Base-by-base conservation (phyloP, 495 filamentous ascomycete genomes). In the Glutinoglossum americanum region DNA sequence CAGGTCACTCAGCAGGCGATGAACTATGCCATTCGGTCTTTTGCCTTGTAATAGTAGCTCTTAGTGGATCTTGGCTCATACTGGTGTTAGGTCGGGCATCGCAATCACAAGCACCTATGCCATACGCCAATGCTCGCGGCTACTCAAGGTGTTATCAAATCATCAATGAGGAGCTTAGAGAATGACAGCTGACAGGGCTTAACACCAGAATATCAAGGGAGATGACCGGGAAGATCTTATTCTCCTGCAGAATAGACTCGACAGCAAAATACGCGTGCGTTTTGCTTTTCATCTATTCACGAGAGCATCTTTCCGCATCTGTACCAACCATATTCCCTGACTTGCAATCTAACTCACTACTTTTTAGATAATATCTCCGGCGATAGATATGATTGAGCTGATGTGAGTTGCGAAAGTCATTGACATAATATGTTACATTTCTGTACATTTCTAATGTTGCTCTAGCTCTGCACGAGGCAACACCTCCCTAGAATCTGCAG, bases 361-460 rank as follows among this genome's bases (percentile, higher is more conserved):
- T 37, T 11, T 19, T 51, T 58, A 88, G 83, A 89, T 96, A 57
- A 82, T 96, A 44, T 87, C 87, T 25, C 89, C 89, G 4, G 84
- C 89, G 1, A 93, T 96, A 64, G 87, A 96, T 64, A 79, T 94
- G 74, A 92, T 96, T 57, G 88, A 94, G 66, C 73, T 96, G 61
- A 93, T 92, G 83, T 89, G 69, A 65, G 75, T 70, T 27, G 5
- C 17, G 23, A 57, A 30, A 59, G 5, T 37, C 21, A 3, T 11
- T 32, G 23, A 26, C 11, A 57, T 44, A 25, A 57, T 60, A 35
- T 19, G 17, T 28, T 48, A 25, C 23, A 13, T 32, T 35, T 56
- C 1, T 26, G 13, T 15, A 41, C 27, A 10, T 25, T 7, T 21
- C 3, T 30, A 25, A 25, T n/a, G 32, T 30, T 60, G 47, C 21